Evolutionary conservation across 2,329 filamentous ascomycete genomes (phyloP).

Genomic region (Alternaria triticina): DNA sequence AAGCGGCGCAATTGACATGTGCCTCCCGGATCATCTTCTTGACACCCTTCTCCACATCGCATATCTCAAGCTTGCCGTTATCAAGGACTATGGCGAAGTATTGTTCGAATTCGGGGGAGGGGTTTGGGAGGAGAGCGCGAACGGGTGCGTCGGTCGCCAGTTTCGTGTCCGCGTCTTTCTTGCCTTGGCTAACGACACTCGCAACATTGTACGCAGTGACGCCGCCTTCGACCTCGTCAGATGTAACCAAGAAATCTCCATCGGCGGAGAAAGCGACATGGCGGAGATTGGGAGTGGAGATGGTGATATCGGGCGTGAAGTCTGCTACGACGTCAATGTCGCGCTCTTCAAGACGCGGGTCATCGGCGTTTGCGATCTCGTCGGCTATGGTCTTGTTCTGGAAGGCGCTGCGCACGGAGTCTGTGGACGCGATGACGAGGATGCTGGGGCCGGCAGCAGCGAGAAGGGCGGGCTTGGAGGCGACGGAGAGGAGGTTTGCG

Average conservation of each 20-base stretch:
- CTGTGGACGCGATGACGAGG: slow-evolving; percentile 77
- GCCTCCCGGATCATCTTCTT: slow-evolving; percentile 65
- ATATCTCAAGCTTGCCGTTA: slow-evolving; percentile 82
- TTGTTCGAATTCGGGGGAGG: slow-evolving; percentile 72
- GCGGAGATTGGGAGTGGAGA: slow-evolving; percentile 78
- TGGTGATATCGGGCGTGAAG: slow-evolving; percentile 75
- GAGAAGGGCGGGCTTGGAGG: slow-evolving; percentile 78
- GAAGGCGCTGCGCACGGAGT: slow-evolving; percentile 79
- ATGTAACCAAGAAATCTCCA: slow-evolving; percentile 82
- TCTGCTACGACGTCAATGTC: slow-evolving; percentile 69
- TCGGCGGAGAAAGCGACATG: slow-evolving; percentile 92
- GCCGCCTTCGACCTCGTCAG: slow-evolving; percentile 80
- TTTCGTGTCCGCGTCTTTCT: slow-evolving; percentile 72
- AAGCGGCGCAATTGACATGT: slow-evolving; percentile 82
- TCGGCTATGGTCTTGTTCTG: slow-evolving; percentile 49
- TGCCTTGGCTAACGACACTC: slow-evolving; percentile 66
- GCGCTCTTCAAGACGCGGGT: slow-evolving; percentile 26
- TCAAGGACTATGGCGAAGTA: slow-evolving; percentile 81
- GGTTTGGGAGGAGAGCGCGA: slow-evolving; percentile 80
- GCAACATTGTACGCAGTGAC: slow-evolving; percentile 80
- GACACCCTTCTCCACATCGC: slow-evolving; percentile 72
- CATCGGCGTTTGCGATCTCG: slow-evolving; percentile 6
- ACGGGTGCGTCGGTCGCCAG: slow-evolving; percentile 77
- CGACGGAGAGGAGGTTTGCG: slow-evolving; percentile 83
- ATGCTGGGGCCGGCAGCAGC: slow-evolving; percentile 86